Conservation (phyloP, 768 basidiomycete genomes). For the Agaricus sinodeliciosus region DNA sequence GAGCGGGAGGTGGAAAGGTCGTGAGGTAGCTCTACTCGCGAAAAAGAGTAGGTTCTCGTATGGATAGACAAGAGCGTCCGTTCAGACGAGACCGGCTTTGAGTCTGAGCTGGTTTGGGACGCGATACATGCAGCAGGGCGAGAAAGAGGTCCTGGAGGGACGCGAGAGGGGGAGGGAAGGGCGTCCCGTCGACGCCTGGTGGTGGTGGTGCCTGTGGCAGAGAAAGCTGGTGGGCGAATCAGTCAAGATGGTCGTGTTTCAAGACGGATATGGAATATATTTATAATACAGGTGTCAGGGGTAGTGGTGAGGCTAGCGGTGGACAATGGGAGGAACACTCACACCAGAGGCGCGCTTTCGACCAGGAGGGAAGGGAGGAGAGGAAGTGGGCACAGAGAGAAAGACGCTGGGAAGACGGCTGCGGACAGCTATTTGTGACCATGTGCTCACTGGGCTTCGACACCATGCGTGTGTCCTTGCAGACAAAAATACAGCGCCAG, state of each 20-base stretch:
- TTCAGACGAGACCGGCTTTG: slow-evolving; percentile 56
- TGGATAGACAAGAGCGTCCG: slow-evolving; percentile 18
- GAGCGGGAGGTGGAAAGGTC: slow-evolving; percentile 21
- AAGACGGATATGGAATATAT: neutral
- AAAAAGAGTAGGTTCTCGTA: slow-evolving; percentile 14
- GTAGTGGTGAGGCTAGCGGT: neutral
- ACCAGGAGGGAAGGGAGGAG: slow-evolving; percentile 15
- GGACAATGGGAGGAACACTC: too few species aligned
- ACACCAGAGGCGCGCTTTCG: slow-evolving; percentile 3
- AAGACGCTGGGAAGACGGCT: slow-evolving; percentile 18
- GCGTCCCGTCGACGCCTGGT: slow-evolving; percentile 22
- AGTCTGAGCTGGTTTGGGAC: slow-evolving; percentile 34
- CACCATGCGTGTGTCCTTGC: slow-evolving; percentile 10
- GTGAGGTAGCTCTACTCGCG: slow-evolving; percentile 16
- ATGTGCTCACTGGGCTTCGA: slow-evolving; percentile 17
- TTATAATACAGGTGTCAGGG: neutral
- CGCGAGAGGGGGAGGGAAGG: slow-evolving; percentile 16
- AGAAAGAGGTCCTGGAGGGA: slow-evolving; percentile 5
- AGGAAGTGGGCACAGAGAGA: slow-evolving; percentile 20
- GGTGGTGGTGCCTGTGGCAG: slow-evolving; percentile 15
- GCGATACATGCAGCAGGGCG: slow-evolving; percentile 29
- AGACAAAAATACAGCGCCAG: slow-evolving; percentile 6
- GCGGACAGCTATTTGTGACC: slow-evolving; percentile 17
- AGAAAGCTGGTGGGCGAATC: slow-evolving; percentile 16
- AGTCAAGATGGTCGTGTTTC: slow-evolving; percentile 6